phyloP scores from a whole-genome alignment of 768 basidiomycete genomes.

The Tylopilus sp. region DNA sequence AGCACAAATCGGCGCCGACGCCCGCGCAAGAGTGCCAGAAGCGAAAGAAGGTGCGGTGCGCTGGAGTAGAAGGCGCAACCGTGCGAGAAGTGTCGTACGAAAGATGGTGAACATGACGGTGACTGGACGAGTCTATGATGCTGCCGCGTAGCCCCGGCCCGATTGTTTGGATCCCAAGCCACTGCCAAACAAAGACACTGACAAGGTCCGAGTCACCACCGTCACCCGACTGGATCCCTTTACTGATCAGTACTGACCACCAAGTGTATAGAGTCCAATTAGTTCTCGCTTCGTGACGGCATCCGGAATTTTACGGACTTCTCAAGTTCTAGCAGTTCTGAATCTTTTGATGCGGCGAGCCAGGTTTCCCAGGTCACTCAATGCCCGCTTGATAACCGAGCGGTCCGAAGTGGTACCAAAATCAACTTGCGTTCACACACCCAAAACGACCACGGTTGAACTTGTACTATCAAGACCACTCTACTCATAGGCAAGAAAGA shows the following conservation, averaged over 20 bases:
- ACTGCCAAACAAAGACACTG: constrained; percentile 13
- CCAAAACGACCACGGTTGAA: constrained; percentile 8
- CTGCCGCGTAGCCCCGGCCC: neutral
- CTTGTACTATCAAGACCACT: constrained; percentile 22
- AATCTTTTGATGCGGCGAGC: neutral
- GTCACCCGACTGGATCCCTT: neutral
- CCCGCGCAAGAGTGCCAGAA: neutral
- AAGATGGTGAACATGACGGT: constrained; percentile 10
- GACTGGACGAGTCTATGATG: neutral
- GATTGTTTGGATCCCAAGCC: constrained; percentile 10
- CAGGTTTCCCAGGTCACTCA: constrained; percentile 6
- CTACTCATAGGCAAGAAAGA: constrained; percentile 8
- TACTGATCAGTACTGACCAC: neutral
- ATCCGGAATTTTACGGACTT: neutral
- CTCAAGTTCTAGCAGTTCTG: neutral
- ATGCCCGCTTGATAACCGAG: constrained; percentile 15
- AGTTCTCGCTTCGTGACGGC: neutral
- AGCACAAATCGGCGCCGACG: neutral
- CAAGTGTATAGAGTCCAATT: neutral
- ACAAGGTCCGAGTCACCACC: no score
- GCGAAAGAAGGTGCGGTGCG: neutral
- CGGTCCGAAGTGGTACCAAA: constrained; percentile 14
- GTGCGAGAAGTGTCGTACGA: constrained; percentile 1
- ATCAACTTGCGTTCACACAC: constrained; percentile 28
- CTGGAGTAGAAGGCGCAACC: neutral